These are phyloP conservation scores for Globisporangium echinulatum DNA, from an alignment of 352 stramenopile genomes.

Conservation along the genomic window DNA sequence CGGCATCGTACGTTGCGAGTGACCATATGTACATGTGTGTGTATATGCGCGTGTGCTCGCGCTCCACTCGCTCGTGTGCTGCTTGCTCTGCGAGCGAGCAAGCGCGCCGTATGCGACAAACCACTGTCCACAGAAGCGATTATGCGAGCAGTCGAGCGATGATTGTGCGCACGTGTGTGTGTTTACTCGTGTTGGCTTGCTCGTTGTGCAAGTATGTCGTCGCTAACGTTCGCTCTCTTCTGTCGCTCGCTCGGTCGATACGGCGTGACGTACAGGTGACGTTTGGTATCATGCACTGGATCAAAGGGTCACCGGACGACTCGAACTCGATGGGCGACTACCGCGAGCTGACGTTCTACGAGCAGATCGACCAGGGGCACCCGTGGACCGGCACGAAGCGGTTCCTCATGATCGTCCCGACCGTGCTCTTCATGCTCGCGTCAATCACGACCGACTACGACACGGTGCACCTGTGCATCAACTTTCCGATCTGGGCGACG, in stretches of 20 bases:
- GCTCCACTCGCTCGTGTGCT: background rate
- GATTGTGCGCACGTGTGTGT: background rate
- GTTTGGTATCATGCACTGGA: conserved; percentile 93
- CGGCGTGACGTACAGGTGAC: conserved; percentile 46
- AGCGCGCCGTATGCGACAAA: background rate
- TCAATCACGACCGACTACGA: conserved; percentile 90
- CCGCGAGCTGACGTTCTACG: conserved; percentile 93
- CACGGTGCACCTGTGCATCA: conserved; percentile 76
- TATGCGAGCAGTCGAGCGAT: background rate
- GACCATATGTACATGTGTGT: background rate
- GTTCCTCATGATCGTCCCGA: conserved; percentile 93
- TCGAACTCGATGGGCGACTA: conserved; percentile 90
- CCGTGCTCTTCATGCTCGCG: conserved; percentile 81
- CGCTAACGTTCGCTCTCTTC: background rate
- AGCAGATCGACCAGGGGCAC: conserved; percentile 92
- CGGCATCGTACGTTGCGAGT: conserved; percentile 47
- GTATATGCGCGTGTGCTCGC: background rate
- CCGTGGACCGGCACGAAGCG: conserved; percentile 92
- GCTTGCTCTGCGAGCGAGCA: background rate
- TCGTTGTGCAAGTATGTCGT: conserved; percentile 5
- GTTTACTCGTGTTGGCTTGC: background rate
- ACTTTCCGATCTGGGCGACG: conserved; percentile 89
- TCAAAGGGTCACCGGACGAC: conserved; percentile 92
- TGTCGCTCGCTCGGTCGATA: background rate
- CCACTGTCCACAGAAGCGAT: background rate